Evolutionary conservation across 164 flowering plant species (phyloP), one percentile per base, ranked within the genome.

Genomic region (Vitis amurensis): DNA sequence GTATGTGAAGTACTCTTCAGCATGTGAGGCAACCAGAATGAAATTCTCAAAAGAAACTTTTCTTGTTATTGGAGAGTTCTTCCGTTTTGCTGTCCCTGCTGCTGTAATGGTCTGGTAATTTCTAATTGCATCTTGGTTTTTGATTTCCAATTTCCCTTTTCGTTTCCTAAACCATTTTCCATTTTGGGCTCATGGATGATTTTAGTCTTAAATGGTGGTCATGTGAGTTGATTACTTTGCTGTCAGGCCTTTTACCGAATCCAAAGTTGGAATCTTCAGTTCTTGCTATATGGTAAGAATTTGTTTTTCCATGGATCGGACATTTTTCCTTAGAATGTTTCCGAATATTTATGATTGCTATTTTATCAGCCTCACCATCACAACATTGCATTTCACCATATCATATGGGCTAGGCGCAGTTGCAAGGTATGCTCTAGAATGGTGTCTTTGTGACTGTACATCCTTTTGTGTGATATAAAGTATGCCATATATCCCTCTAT

Each of bases 101-200:
- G 81, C 82, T 53, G 19, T 68, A 2, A 82, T 82, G 85, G 55
- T 71, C 49, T 82, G 85, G 85, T 82, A 68, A 67, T 12, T 44
- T 29, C 31, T 59, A 2, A 11, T 6, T 4, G 1, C 14, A 3
- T 52, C 3, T 0, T 4, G 64, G 79, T 15, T 67, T 75, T 30
- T 67, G 66, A 48, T 75, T 73, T 37, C 44, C 44, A 37, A 4
- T 37, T 37, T 6, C 4, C 44, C 0, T 37, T 37, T 37, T 37
- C 44, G 78, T 70, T 73, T 70, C 64, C 70, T 23, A 55, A 15
- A 63, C 70, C 2, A 50, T 70, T 14, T 30, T 70, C 15, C 66
- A 66, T 9, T 60, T 73, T 14, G 77, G 73, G n/a, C 55, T 56
- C 55, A 13, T 9, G 27, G 7, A 23, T 58, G 2, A 13, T 29